These are phyloP conservation scores for Azolla pinnata DNA, from an alignment of 75 land plant species.

Conservation along the genomic window DNA sequence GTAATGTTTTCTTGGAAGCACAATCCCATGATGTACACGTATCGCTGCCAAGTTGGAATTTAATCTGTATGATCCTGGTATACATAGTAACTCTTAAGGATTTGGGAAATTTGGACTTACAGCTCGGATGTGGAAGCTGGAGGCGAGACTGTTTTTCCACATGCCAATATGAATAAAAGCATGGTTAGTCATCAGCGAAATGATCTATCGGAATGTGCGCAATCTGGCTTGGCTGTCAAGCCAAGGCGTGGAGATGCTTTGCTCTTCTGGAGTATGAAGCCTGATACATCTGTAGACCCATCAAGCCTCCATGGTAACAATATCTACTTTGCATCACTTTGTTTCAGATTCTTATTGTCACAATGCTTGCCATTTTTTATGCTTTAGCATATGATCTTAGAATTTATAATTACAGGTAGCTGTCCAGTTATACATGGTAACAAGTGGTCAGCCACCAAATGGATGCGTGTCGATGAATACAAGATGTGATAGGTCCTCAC, in stretches of 20 bases:
- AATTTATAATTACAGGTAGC: constrained; percentile 12
- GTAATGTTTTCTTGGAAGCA: too few species aligned
- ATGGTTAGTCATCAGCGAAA: constrained; percentile 16
- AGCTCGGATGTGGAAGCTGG: constrained; percentile 35
- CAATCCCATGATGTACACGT: neutral
- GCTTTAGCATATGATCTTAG: neutral
- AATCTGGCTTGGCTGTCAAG: constrained; percentile 23
- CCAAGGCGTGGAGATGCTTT: constrained; percentile 28
- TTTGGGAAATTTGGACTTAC: too few species aligned
- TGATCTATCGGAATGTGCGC: constrained; percentile 28
- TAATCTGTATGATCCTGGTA: neutral
- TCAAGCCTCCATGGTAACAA: constrained; percentile 30
- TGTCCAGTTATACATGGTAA: constrained; percentile 27
- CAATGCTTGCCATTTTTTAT: neutral
- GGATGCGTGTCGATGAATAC: constrained; percentile 19
- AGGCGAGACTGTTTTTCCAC: constrained; percentile 35
- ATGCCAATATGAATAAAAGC: constrained; percentile 17
- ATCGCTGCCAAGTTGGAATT: neutral
- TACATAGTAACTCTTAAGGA: too few species aligned
- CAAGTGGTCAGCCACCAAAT: constrained; percentile 27
- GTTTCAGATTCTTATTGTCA: neutral
- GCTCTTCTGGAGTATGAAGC: constrained; percentile 35
- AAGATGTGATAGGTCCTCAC: too few species aligned
- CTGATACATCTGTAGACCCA: constrained; percentile 21
- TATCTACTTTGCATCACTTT: too few species aligned